Base-by-base conservation (phyloP, 345 rosid species). In the Turnera subulata region DNA sequence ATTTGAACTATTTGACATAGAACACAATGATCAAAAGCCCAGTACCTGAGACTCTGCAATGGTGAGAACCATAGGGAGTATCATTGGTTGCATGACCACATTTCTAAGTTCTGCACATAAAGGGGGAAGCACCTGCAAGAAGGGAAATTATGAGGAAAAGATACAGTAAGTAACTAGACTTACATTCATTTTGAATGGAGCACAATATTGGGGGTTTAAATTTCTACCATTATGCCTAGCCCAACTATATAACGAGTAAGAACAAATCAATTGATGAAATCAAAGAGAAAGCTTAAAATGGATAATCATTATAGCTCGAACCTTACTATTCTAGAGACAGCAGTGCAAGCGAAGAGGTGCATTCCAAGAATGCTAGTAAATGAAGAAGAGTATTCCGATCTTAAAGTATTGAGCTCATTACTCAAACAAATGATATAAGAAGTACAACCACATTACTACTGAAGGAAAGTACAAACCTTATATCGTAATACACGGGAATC, bases 41-140 rank as follows among this genome's bases (percentile, higher is more conserved):
- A 45, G 55, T 62, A 93, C 99, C 96, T 93, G 99, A 70, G 95
- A 87, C 74, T 87, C 91, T 29, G 97, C 97, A 60, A 89, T 89
- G 10, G 85, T 89, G 66, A 93, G 78, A 73, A 93, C 97, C 99
- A 93, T 93, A 21, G 99, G 99, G 48, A 93, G 75, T 67, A 93
- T 89, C 80, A 87, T 74, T 18, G 97, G 90, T 67, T 93, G 99
- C 90, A 93, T 87, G 50, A 93, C 99, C 80, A 84, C 52, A 78
- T 93, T 93, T 81, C 99, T 81, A 68, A 93, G 95, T 73, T 93
- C 99, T 17, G 91, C 97, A 84, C 96, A 93, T 49, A 93, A 87
- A 42, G 97, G 99, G 10, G 99, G 99, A 66, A 93, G 92, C 24
- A 93, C 97, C 99, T 93, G 75, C 73, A 71, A 32, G 59, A 75